These are phyloP conservation scores for Schoenoplectus tabernaemontani DNA, from an alignment of 202 grass and related monocot genomes.

Conservation along the genomic window DNA sequence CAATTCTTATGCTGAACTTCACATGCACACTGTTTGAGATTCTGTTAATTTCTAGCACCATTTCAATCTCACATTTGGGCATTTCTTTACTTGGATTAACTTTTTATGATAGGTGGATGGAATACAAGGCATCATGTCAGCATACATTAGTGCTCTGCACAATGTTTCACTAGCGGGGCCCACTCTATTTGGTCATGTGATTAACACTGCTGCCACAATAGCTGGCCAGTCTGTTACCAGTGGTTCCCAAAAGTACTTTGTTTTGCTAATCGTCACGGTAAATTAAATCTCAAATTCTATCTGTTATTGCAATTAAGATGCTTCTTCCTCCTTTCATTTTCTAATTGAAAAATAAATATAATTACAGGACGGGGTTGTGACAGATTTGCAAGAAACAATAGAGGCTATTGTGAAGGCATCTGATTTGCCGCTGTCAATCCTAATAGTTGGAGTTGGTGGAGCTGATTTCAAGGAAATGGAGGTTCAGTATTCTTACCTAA, in stretches of 20 bases:
- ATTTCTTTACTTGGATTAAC: constrained; percentile 5
- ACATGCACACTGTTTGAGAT: not conserved
- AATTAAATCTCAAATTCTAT: constrained; percentile 14
- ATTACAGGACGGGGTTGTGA: constrained; percentile 82
- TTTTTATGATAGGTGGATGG: constrained; percentile 64
- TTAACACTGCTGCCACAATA: constrained; percentile 70
- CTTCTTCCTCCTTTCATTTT: constrained; percentile 21
- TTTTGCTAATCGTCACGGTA: constrained; percentile 92
- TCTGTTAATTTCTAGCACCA: constrained; percentile 14
- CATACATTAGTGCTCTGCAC: constrained; percentile 82
- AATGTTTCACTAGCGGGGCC: constrained; percentile 98
- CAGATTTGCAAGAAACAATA: constrained; percentile 93
- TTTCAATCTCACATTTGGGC: constrained; percentile 6
- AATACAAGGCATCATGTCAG: constrained; percentile 98
- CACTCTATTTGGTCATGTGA: constrained; percentile 85
- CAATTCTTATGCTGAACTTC: not conserved
- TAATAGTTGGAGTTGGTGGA: constrained; percentile 85
- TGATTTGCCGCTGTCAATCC: constrained; percentile 84
- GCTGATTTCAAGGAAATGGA: constrained; percentile 99
- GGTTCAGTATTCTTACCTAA: constrained; percentile 30
- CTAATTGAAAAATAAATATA: constrained; percentile 26
- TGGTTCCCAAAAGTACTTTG: constrained; percentile 74
- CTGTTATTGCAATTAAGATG: constrained; percentile 9
- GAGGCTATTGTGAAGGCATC: constrained; percentile 82
- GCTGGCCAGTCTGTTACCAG: constrained; percentile 69